phyloP scores from a whole-genome alignment of 257 asterid species.

The Catharanthus roseus region DNA sequence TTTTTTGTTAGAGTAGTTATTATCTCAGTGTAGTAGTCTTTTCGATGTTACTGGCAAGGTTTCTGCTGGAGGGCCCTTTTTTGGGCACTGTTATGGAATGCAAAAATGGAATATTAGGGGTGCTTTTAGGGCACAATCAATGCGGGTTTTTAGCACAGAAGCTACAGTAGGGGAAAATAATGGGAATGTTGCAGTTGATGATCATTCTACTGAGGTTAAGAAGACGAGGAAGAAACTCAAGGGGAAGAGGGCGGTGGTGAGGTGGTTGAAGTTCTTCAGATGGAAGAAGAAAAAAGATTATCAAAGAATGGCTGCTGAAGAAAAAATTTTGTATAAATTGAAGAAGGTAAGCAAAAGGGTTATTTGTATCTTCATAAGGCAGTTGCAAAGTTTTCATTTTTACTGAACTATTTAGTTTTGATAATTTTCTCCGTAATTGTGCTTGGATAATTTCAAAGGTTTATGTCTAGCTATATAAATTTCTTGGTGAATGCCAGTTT shows the following conservation, averaged over 20 bases:
- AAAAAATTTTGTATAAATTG: conserved; percentile 63
- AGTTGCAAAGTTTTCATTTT: background rate
- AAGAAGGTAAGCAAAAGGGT: conserved; percentile 39
- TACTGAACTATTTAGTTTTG: background rate
- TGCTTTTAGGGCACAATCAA: conserved; percentile 36
- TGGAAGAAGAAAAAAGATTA: conserved; percentile 74
- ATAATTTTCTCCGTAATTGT: background rate
- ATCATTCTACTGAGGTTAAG: conserved; percentile 33
- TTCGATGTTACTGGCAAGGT: conserved; percentile 36
- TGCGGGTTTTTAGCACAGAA: conserved; percentile 28
- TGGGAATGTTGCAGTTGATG: conserved; percentile 22
- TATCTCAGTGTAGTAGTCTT: conserved; percentile 18
- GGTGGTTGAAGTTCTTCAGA: conserved; percentile 85
- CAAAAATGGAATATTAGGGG: conserved; percentile 31
- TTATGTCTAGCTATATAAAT: background rate
- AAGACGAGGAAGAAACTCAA: conserved; percentile 76
- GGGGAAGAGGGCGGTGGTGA: conserved; percentile 85
- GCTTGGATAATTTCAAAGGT: background rate
- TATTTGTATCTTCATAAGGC: background rate
- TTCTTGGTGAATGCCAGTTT: background rate
- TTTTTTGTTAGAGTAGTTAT: background rate
- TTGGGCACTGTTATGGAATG: conserved; percentile 19
- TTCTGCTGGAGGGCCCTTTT: conserved; percentile 22
- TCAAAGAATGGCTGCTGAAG: conserved; percentile 74
- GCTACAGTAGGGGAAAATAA: conserved; percentile 31